phyloP scores from a whole-genome alignment of 306 rosid species.

The Quercus variabilis region DNA sequence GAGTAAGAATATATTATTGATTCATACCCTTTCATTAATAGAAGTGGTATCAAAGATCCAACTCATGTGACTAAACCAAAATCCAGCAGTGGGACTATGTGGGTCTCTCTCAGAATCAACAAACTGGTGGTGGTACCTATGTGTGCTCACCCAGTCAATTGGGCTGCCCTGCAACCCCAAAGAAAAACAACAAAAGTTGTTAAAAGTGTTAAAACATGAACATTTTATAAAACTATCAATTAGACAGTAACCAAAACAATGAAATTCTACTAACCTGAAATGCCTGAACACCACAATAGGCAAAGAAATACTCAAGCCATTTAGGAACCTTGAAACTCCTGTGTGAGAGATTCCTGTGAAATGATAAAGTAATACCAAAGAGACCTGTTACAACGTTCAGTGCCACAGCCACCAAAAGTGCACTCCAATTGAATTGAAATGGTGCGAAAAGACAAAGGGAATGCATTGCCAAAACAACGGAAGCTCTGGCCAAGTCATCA shows the following conservation, averaged over 20 bases:
- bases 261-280: constrained; percentile 53
- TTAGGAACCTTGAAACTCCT: constrained; percentile 85
- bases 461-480: constrained; percentile 63
- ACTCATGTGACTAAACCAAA: constrained; percentile 89
- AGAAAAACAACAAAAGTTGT: neutral
- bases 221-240: neutral
- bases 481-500: constrained; percentile 55
- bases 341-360: constrained; percentile 81
- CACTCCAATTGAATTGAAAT: constrained; percentile 65
- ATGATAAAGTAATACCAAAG: constrained; percentile 76
- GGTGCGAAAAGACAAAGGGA: constrained; percentile 66
- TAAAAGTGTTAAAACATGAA: neutral
- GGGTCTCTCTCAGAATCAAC: constrained; percentile 92
- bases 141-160: constrained; percentile 89
- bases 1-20: neutral
- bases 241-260: neutral
- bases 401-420: constrained; percentile 56
- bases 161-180: constrained; percentile 65
- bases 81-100: constrained; percentile 92
- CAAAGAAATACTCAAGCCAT: constrained; percentile 81
- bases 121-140: constrained; percentile 88
- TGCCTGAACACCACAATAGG: constrained; percentile 77
- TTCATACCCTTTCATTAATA: constrained; percentile 53
- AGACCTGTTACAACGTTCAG: constrained; percentile 74
- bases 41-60: constrained; percentile 78